Evolutionary conservation across 139 green algal species (phyloP), one percentile per base, ranked within the genome.

Genomic region (Chlamydomonas applanata): DNA sequence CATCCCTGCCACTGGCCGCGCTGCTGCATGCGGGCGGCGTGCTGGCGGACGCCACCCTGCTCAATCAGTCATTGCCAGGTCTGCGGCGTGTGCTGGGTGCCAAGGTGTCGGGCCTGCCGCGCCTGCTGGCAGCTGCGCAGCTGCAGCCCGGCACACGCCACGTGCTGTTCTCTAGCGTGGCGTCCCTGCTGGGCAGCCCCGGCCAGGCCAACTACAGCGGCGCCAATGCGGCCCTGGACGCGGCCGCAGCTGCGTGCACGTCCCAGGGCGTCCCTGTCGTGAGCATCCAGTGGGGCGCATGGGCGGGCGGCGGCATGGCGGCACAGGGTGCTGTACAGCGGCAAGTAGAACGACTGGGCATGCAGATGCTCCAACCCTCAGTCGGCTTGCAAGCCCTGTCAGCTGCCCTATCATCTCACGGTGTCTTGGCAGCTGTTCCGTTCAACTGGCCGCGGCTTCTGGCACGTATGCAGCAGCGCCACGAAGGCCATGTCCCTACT

Each of bases 161-260:
- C 53, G 53, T 57, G 67, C 74, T 89, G 0, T 95, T 93, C 82
- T 91, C 84, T 34, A 91, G 83, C 16, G 68, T 91, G 5, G 80
- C 89, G 11, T 86, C 88, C 0, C 74, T 93, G 33, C 74, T 95
- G 5, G 90, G 90, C 24, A 85, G 61, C 76, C 85, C 91, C 14
- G 91, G 91, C 25, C 91, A 96, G 78, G 76, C 83, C 67, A 93
- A 91, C 78, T 96, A 96, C 71, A 74, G 72, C 54, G 89, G 85
- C 13, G 91, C 91, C 4, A 96, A 96, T 53, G 81, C 88, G 2
- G 74, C 77, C 4, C 78, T 96, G 44, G 88, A 95, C 53, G 78
- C 66, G 4, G 57, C 75, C 17, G 79, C 78, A 7, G 45, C 20
- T 0, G 71, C 63, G 29, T 34, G 56, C 13, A 14, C 25, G 0